Percentiles rank a stretch among this genome's conserved stretches.
phyloP scores from a whole-genome alignment of 1,139 yeast genomes.

The Scheffersomyces illinoinensis region DNA sequence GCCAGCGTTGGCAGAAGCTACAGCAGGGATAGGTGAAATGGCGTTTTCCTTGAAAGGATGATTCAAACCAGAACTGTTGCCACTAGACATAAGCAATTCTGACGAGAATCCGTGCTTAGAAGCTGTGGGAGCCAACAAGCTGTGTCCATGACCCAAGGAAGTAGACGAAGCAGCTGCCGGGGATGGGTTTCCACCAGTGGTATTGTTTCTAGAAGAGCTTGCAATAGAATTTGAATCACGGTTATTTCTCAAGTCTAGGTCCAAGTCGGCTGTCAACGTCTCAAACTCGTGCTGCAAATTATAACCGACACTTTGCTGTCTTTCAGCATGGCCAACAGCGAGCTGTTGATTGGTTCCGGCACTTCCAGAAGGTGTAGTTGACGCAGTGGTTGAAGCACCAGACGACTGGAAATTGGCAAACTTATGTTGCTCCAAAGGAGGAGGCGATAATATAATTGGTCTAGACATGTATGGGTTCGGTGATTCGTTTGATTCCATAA shows the following conservation, averaged over 20 bases:
- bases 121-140: slow-evolving; percentile 24
- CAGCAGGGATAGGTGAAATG: slow-evolving; percentile 21
- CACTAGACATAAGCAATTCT: slow-evolving; percentile 13
- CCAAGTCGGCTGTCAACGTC: slow-evolving; percentile 48
- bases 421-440: slow-evolving; percentile 32
- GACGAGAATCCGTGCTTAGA: slow-evolving; percentile 21
- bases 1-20: slow-evolving; percentile 10
- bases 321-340: slow-evolving; percentile 21
- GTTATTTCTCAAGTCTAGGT: slow-evolving; percentile 39
- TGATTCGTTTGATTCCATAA: slow-evolving; percentile 2
- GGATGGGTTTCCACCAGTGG: slow-evolving; percentile 2
- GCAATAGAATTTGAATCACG: slow-evolving; percentile 7
- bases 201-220: slow-evolving; percentile 8
- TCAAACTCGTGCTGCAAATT: slow-evolving; percentile 50
- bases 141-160: slow-evolving; percentile 11
- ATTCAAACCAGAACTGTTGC: slow-evolving; percentile 9
- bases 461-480: slow-evolving; percentile 22
- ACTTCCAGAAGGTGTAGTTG: slow-evolving; percentile 3
- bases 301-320: slow-evolving; percentile 46
- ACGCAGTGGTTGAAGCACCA: neutral
- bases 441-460: slow-evolving; percentile 45
- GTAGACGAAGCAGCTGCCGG: slow-evolving; percentile 4
- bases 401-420: slow-evolving; percentile 1
- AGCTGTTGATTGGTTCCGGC: neutral
- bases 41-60: slow-evolving; percentile 23